Conservation (phyloP, 2,329 filamentous ascomycete species). For the Calonectria hongkongensis region DNA sequence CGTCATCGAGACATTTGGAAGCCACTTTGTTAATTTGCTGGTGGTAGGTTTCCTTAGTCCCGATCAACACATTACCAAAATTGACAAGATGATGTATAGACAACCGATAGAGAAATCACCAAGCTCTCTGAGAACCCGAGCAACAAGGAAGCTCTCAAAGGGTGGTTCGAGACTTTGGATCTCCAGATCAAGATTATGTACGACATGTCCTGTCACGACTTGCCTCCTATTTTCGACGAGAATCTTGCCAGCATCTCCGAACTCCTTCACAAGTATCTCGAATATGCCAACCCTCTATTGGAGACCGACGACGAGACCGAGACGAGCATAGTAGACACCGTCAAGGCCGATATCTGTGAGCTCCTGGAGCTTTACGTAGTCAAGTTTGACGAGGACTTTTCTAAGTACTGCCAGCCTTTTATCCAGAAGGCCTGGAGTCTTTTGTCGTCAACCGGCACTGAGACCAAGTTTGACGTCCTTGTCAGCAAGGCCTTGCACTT, state of each 20-base stretch:
- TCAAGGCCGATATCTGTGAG: conserved; percentile 96
- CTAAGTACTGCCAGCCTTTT: conserved; percentile 85
- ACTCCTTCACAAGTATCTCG: conserved; percentile 93
- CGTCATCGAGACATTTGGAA: conserved; percentile 89
- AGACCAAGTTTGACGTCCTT: conserved; percentile 95
- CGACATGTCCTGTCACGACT: conserved; percentile 97
- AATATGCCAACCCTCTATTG: conserved; percentile 89
- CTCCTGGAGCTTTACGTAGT: conserved; percentile 91
- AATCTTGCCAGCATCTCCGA: conserved; percentile 85
- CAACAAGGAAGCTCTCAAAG: conserved; percentile 84
- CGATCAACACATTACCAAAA: neutral
- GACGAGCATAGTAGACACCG: conserved; percentile 87
- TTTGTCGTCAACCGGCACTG: conserved; percentile 87
- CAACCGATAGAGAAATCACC: conserved; percentile 82
- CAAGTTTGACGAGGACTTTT: conserved; percentile 97
- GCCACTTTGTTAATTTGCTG: conserved; percentile 88
- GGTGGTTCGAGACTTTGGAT: conserved; percentile 89
- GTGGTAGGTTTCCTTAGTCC: conserved; percentile 69
- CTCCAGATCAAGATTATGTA: conserved; percentile 94
- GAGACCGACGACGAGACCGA: conserved; percentile 93
- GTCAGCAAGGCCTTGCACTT: conserved; percentile 97
- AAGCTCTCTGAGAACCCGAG: conserved; percentile 84
- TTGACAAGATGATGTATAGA: conserved; percentile 62
- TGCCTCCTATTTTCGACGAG: conserved; percentile 95
- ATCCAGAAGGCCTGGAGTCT: conserved; percentile 94